Conservation (phyloP, 331 rosid genomes). For the Erythrophleum ivorense region DNA sequence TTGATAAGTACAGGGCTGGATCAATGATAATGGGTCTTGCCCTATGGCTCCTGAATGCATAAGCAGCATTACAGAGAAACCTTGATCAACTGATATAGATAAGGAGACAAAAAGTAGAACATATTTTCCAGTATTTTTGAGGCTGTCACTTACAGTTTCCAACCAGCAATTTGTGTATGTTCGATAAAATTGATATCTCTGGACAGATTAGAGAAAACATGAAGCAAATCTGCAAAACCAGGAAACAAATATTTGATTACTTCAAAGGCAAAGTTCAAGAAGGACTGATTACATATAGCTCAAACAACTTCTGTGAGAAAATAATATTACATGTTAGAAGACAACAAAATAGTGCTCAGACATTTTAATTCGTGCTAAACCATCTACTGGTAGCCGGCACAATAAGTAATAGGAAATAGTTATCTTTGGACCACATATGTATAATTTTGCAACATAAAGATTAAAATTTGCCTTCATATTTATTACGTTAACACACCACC, state of each 20-base stretch:
- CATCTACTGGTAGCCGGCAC: neutral
- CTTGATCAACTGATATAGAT: slow-evolving; percentile 14
- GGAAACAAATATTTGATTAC: neutral
- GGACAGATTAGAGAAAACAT: slow-evolving; percentile 2
- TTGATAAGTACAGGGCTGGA: slow-evolving; percentile 93
- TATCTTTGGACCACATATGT: neutral
- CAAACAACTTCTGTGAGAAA: slow-evolving; percentile 9
- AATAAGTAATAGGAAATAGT: neutral
- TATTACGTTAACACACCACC: neutral
- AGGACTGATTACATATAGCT: neutral
- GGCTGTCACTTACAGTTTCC: slow-evolving; percentile 80
- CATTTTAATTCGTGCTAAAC: neutral
- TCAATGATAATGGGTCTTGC: slow-evolving; percentile 91
- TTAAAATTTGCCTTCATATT: neutral
- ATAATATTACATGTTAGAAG: neutral
- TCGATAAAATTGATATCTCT: slow-evolving; percentile 45
- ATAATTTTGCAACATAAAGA: neutral
- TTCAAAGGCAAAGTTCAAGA: slow-evolving; percentile 9
- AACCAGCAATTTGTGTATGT: slow-evolving; percentile 68
- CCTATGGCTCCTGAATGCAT: slow-evolving; percentile 75
- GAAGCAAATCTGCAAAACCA: neutral
- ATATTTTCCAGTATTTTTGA: neutral
- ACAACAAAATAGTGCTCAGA: too few species aligned
- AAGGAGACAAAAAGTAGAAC: neutral
- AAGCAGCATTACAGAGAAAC: neutral